phyloP scores from a whole-genome alignment of 306 rosid species.

The Acacia confusa region DNA sequence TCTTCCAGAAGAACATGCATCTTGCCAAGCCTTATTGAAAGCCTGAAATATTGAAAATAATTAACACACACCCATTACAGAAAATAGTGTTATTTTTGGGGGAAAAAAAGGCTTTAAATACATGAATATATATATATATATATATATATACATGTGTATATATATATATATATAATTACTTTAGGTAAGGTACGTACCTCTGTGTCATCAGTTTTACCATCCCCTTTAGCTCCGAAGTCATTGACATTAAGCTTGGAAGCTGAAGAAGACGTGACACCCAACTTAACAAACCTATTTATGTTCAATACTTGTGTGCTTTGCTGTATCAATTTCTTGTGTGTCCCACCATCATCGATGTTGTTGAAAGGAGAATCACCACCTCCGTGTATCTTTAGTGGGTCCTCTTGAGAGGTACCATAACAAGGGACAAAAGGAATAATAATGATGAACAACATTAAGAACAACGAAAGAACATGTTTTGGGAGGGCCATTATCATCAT shows the following conservation, averaged over 20 bases:
- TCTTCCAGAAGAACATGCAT: slow-evolving; percentile 47
- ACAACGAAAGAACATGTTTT: background rate
- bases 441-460: slow-evolving; percentile 26
- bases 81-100: background rate
- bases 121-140: background rate
- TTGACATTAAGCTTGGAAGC: slow-evolving; percentile 40
- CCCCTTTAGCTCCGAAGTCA: slow-evolving; percentile 66
- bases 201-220: slow-evolving; percentile 56
- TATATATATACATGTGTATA: too few species aligned
- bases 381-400: slow-evolving; percentile 28
- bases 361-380: slow-evolving; percentile 8
- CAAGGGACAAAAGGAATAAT: slow-evolving; percentile 31
- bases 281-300: slow-evolving; percentile 29
- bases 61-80: background rate
- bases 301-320: slow-evolving; percentile 29
- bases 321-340: slow-evolving; percentile 24
- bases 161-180: too few species aligned
- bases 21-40: slow-evolving; percentile 65
- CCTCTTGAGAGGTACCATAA: slow-evolving; percentile 27
- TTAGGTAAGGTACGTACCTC: slow-evolving; percentile 33
- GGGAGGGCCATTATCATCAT: slow-evolving; percentile 36
- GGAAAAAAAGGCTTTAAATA: background rate
- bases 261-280: slow-evolving; percentile 19
- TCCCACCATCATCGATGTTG: background rate
- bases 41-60: slow-evolving; percentile 43